A percentile compares a stretch with the other conserved stretches of the same genome.
phyloP scores from a whole-genome alignment of 2,329 filamentous ascomycete genomes.

The Bipolaris oryzae region DNA sequence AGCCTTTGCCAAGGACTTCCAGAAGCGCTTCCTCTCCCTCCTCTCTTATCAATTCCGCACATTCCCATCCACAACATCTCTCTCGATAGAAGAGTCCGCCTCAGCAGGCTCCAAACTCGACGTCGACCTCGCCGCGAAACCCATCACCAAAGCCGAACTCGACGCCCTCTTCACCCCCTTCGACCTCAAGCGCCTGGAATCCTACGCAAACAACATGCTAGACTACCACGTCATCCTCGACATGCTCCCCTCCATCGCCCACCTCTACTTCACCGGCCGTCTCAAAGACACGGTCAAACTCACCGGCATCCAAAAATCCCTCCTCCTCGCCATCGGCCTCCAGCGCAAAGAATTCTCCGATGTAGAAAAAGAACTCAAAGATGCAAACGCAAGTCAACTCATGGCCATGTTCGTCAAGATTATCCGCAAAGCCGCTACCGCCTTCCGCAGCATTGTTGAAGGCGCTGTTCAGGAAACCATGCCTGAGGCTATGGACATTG shows the following conservation, averaged over 20 bases:
- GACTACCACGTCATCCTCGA: conserved; percentile 98
- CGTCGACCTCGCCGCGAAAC: conserved; percentile 53
- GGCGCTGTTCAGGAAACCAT: conserved; percentile 63
- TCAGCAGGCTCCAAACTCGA: conserved; percentile 73
- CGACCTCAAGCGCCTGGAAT: conserved; percentile 92
- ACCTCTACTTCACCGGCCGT: conserved; percentile 82
- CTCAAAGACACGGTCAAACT: conserved; percentile 72
- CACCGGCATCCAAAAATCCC: conserved; percentile 80
- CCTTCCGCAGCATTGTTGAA: conserved; percentile 77
- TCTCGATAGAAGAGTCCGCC: conserved; percentile 88
- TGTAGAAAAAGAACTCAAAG: conserved; percentile 75
- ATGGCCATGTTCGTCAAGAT: conserved; percentile 98
- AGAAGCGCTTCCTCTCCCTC: conserved; percentile 86
- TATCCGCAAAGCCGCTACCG: conserved; percentile 79
- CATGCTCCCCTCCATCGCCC: conserved; percentile 80
- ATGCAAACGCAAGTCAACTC: conserved; percentile 74
- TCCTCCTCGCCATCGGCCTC: conserved; percentile 84
- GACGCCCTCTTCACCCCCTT: conserved; percentile 84
- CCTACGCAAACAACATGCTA: conserved; percentile 94
- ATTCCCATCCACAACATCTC: conserved; percentile 77
- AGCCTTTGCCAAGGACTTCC: conserved; percentile 91
- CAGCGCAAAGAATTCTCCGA: conserved; percentile 87
- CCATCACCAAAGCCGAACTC: conserved; percentile 75
- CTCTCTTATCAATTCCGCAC: conserved; percentile 90
- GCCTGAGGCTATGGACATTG: conserved; percentile 52